phyloP scores from a whole-genome alignment of 1,284 basidiomycete genomes.

The Cryptococcus maquisensis region DNA sequence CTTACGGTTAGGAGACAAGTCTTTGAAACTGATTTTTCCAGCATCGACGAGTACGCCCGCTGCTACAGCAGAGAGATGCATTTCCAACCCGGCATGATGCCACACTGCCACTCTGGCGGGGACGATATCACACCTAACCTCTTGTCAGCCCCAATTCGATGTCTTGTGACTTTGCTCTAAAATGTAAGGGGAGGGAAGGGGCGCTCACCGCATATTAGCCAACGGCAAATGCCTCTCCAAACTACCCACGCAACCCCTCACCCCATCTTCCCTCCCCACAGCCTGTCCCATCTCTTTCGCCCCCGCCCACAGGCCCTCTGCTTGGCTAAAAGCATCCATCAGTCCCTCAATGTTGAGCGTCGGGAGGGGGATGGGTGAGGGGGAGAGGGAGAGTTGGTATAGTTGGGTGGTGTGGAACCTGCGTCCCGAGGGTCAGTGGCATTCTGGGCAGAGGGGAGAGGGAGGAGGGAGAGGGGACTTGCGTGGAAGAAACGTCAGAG shows the following conservation, averaged over 20 bases:
- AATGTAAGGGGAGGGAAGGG: no score
- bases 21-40: slow-evolving; percentile 51
- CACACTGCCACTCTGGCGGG: slow-evolving; percentile 55
- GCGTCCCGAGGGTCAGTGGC: slow-evolving; percentile 11
- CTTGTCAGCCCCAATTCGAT: no score
- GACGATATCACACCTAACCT: slow-evolving; percentile 54
- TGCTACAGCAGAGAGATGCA: slow-evolving; percentile 57
- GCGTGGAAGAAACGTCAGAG: no score
- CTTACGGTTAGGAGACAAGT: slow-evolving; percentile 51
- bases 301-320: slow-evolving; percentile 41
- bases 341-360: slow-evolving; percentile 52
- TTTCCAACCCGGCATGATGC: slow-evolving; percentile 57
- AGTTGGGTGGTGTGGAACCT: slow-evolving; percentile 58
- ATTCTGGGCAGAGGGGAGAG: no score
- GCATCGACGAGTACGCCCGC: slow-evolving; percentile 55
- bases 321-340: slow-evolving; percentile 52
- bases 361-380: slow-evolving; percentile 52
- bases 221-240: slow-evolving; percentile 61
- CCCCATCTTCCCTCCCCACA: slow-evolving; percentile 58
- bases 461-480: neutral
- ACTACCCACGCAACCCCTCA: slow-evolving; percentile 54
- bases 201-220: slow-evolving; percentile 54
- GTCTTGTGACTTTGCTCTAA: no score
- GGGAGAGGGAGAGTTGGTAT: slow-evolving; percentile 61
- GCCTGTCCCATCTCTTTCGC: slow-evolving; percentile 55